phyloP scores from a whole-genome alignment of 805 yeast species.

The Cyberlindnera meyerae region DNA sequence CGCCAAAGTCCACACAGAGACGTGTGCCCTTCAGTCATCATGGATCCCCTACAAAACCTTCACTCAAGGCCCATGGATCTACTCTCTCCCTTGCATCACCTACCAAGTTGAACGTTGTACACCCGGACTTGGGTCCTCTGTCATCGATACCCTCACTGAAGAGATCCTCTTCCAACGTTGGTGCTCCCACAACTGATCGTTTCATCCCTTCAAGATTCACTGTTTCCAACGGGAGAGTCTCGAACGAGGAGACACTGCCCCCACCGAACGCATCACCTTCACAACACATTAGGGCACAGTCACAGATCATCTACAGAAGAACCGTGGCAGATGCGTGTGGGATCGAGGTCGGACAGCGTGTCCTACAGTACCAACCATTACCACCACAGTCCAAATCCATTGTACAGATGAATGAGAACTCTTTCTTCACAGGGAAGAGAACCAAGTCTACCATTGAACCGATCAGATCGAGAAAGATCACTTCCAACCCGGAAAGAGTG shows the following conservation, averaged over 20 bases:
- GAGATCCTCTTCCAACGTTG: constrained; percentile 21
- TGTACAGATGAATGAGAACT: constrained; percentile 21
- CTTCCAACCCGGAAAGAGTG: constrained; percentile 87
- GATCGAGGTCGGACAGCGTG: constrained; percentile 71
- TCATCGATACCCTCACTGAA: constrained; percentile 18
- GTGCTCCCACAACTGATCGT: constrained; percentile 42
- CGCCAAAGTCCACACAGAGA: constrained; percentile 18
- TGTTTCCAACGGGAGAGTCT: constrained; percentile 42
- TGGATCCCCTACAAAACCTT: constrained; percentile 17
- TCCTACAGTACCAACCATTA: constrained; percentile 78
- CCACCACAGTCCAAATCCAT: constrained; percentile 53
- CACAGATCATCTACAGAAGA: constrained; percentile 52
- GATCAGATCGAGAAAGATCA: constrained; percentile 69
- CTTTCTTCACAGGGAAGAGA: constrained; percentile 26
- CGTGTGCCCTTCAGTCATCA: constrained; percentile 8
- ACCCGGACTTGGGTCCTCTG: constrained; percentile 30
- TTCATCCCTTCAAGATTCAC: constrained; percentile 57
- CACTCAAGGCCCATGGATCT: constrained; percentile 25
- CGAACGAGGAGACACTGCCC: constrained; percentile 34
- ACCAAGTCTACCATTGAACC: constrained; percentile 42
- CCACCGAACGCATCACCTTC: constrained; percentile 44
- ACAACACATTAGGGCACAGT: constrained; percentile 38
- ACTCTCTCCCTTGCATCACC: constrained; percentile 41
- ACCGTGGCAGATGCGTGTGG: constrained; percentile 96
- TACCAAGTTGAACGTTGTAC: constrained; percentile 40